Evolutionary conservation across 352 stramenopile species (phyloP).

Genomic region (Globisporangium orthogonon): DNA sequence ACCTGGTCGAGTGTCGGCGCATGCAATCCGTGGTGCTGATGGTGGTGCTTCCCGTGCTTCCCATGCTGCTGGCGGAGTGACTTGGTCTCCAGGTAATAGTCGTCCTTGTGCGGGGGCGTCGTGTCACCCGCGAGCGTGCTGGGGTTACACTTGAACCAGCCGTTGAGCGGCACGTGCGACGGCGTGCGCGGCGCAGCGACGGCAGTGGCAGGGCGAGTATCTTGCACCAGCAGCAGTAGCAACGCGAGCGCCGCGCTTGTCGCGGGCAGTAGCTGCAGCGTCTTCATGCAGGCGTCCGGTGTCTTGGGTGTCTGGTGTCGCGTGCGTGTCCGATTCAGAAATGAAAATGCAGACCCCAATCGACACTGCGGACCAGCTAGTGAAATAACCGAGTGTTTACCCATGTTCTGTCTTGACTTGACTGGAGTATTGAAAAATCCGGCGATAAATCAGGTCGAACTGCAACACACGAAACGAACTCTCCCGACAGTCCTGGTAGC

Average conservation of each 20-base stretch:
- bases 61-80: constrained; percentile 3
- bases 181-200: constrained; percentile 5
- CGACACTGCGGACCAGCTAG: background rate
- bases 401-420: background rate
- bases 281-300: constrained; percentile 8
- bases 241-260: constrained; percentile 1
- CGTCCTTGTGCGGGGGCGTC: constrained; percentile 8
- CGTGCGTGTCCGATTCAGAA: constrained; percentile 5
- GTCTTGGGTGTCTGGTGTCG: background rate
- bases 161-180: constrained; percentile 19
- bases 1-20: background rate
- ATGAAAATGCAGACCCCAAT: background rate
- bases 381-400: background rate
- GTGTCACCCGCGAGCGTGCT: constrained; percentile 15
- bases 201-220: background rate
- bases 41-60: background rate
- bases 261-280: constrained; percentile 5
- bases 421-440: background rate
- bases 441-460: background rate
- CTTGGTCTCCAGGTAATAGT: constrained; percentile 22
- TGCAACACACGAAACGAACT: too few species aligned
- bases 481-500: too few species aligned
- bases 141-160: constrained; percentile 25
- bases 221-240: background rate
- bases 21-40: constrained; percentile 5